Percentiles rank a stretch among this genome's conserved stretches.
These are phyloP conservation scores for Hanseniaspora taiwanica DNA, from an alignment of 805 yeast genomes.

Conservation along the genomic window DNA sequence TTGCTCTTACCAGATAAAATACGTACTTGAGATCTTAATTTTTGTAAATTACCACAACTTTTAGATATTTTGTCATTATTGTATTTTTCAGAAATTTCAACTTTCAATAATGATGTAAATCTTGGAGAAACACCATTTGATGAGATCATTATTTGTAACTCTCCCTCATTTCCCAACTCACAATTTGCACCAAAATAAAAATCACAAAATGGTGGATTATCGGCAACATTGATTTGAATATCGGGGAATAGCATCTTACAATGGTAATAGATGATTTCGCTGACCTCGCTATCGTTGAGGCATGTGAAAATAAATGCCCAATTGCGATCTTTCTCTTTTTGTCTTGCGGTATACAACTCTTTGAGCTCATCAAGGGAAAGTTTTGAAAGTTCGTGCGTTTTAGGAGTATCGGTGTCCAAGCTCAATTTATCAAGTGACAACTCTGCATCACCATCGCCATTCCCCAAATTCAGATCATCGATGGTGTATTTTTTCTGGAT, in stretches of 20 bases:
- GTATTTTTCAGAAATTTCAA: slow-evolving; percentile 13
- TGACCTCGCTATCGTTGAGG: slow-evolving; percentile 14
- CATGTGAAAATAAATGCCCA: slow-evolving; percentile 21
- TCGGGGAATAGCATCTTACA: slow-evolving; percentile 12
- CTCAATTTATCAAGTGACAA: no score
- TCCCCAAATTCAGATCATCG: neutral
- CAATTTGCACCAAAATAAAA: slow-evolving; percentile 24
- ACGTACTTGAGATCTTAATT: slow-evolving; percentile 13
- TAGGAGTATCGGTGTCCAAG: no score
- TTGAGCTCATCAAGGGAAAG: neutral
- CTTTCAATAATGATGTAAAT: slow-evolving; percentile 19
- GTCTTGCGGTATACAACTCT: neutral
- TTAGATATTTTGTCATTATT: slow-evolving; percentile 12
- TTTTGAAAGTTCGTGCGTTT: neutral
- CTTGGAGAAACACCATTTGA: slow-evolving; percentile 24
- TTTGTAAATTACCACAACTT: slow-evolving; percentile 15
- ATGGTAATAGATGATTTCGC: slow-evolving; percentile 15
- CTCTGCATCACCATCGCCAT: neutral
- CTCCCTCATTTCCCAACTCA: slow-evolving; percentile 9
- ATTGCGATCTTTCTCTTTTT: neutral
- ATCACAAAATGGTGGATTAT: slow-evolving; percentile 23
- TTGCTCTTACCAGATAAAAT: slow-evolving; percentile 6
- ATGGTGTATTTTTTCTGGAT: neutral
- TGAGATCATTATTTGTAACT: slow-evolving; percentile 15
- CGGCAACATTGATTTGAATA: slow-evolving; percentile 24